A percentile compares a stretch with the other conserved stretches of the same genome.
Conservation (phyloP, 257 asterid genomes). For the Nicotiana noctiflora region DNA sequence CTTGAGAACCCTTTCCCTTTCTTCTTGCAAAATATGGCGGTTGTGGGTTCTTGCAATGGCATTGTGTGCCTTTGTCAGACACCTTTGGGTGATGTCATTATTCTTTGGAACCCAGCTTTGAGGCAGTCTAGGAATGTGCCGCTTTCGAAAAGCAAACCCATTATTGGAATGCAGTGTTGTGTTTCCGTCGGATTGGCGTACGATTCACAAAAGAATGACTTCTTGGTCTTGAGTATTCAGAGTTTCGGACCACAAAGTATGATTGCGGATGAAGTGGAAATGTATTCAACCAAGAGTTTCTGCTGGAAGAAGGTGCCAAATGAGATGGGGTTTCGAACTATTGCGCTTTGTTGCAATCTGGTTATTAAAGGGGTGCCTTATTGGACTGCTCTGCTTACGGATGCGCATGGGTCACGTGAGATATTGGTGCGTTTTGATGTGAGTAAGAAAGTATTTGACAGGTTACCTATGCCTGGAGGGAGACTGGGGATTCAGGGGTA, state of each 20-base stretch:
- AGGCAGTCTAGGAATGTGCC: not conserved
- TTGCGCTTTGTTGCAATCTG: not conserved
- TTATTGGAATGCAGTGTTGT: not conserved
- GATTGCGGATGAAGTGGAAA: not conserved
- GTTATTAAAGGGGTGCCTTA: not conserved
- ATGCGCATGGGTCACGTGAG: not conserved
- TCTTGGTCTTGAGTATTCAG: not conserved
- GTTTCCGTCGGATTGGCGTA: not conserved
- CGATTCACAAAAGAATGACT: not conserved
- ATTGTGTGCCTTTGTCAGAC: not conserved
- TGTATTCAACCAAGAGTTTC: not conserved
- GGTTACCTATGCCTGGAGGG: not conserved
- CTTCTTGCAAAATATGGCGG: not conserved
- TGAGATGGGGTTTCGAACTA: not conserved
- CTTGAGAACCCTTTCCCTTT: conserved; percentile 1
- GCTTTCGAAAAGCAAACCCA: not conserved
- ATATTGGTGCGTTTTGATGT: not conserved
- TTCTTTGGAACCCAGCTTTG: not conserved
- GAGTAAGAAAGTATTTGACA: not conserved
- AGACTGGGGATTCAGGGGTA: not conserved
- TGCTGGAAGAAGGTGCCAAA: not conserved
- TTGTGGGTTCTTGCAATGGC: not conserved
- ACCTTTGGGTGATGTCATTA: not conserved
- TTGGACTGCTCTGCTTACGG: not conserved
- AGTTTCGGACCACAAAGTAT: not conserved